Evolutionary conservation across 2,329 filamentous ascomycete genomes (phyloP), one percentile per base, ranked within the genome.

Genomic region (Colletotrichum simmondsii): DNA sequence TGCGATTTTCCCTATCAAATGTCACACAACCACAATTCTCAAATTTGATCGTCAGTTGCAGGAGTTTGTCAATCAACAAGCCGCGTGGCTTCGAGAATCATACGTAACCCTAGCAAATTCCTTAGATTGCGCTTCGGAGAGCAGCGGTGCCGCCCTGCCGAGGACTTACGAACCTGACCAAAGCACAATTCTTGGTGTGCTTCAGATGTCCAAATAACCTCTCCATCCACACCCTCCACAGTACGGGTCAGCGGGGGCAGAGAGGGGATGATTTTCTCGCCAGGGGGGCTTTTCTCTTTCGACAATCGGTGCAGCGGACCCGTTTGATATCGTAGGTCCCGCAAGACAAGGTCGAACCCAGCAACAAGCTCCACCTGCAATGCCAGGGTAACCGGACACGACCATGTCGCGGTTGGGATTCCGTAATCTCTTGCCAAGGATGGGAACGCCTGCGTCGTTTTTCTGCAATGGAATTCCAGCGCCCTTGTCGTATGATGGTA

Each of bases 121-220:
- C 42, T n/a, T 4, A 49, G 42, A 49, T 49, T 49, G 7, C 42
- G 16, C 42, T 49, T 49, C 19, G 42, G 42, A 49, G 42, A 49
- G 8, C 19, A 49, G 19, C 42, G 7, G 7, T n/a, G 16, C 42
- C 42, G 42, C 16, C 2, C 16, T n/a, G 42, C 42, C 19, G 42
- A n/a, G 42, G 19, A 49, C 16, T 49, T 10, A 22, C 19, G 56
- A 5, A 2, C 12, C 56, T 58, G 11, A 30, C 22, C 11, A 32
- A 42, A 10, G 58, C 58, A 8, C 11, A 24, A 6, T 42, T 60
- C 24, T 32, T 35, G 28, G 28, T 24, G 19, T 30, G 58, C 42
- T 61, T 49, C 16, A 28, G 56, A 22, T 19, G 65, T 67, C 28
- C n/a, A 61, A 52, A 61, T 67, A 60, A 53, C 65, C 56, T 67